Base-by-base conservation (phyloP, 2,329 filamentous ascomycete genomes). In the Phialophora tarda region DNA sequence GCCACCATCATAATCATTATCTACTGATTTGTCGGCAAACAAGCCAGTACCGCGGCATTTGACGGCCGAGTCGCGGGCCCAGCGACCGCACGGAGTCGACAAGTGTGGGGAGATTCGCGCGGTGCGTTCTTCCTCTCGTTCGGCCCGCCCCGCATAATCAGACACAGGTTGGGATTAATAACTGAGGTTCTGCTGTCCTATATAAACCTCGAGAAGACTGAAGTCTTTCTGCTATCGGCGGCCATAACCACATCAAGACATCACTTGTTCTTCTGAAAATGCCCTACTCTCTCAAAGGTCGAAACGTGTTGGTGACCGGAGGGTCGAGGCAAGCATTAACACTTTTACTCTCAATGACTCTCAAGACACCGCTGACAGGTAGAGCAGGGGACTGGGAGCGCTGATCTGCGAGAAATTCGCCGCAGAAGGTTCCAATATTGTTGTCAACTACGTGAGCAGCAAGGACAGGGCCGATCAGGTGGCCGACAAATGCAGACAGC, bases 401-500 rank as follows among this genome's bases (percentile, higher is more conserved):
- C 82, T 88, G 3, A 83, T 91, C 2, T 85, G 84, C 47, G 84
- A 85, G 63, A 86, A 88, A 34, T 91, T 93, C 72, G 90, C 90
- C 8, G 79, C 83, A 24, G 82, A 89, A 72, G 89, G 90, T 55
- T 86, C 85, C 74, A 88, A 90, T 64, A 81, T 94, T 10, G 86
- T 87, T 8, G 85, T 95, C 75, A 94, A 93, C 79, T 94, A 92
- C 77, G 82, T 84, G 77, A 86, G 83, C 68, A 88, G 86, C 75
- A 77, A 81, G 41, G 82, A 84, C 21, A 82, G 86, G 1, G 91
- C 91, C 5, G 79, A 86, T 51, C 78, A 81, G 7, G 80, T 92
- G 2, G 81, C 87, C 3, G 74, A 80, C 10, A 85, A 86, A 66
- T 79, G 93, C 50, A 75, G 85, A 21, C 61, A 53, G 30, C 83